phyloP scores from a whole-genome alignment of 2,329 filamentous ascomycete species.

The Venturia nashicola region DNA sequence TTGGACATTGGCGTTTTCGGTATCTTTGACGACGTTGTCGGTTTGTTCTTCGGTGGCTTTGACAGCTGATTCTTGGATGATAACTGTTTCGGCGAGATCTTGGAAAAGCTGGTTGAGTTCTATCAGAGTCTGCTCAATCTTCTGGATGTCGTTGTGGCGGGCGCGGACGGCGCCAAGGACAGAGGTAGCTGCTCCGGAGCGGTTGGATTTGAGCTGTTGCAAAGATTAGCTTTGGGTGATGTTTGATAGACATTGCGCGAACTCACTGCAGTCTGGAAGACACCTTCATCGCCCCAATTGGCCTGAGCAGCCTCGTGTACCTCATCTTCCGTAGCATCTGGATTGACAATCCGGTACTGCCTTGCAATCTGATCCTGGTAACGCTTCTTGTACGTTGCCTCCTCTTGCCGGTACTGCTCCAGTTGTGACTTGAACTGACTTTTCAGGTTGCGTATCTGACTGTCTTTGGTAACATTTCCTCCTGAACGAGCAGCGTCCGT shows the following conservation, averaged over 20 bases:
- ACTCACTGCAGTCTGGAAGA: constrained; percentile 72
- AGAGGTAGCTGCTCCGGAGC: constrained; percentile 57
- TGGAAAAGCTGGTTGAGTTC: constrained; percentile 61
- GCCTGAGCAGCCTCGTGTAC: constrained; percentile 55
- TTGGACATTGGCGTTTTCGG: constrained; percentile 57
- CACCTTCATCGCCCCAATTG: constrained; percentile 66
- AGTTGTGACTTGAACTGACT: constrained; percentile 60
- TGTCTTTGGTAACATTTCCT: constrained; percentile 53
- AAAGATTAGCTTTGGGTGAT: neutral
- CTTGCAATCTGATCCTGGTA: constrained; percentile 69
- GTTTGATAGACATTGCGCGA: neutral
- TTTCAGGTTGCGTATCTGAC: constrained; percentile 58
- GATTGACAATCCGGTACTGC: constrained; percentile 73
- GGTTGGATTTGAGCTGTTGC: constrained; percentile 60
- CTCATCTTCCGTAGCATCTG: constrained; percentile 63
- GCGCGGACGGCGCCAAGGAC: constrained; percentile 69
- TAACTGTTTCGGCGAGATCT: constrained; percentile 61
- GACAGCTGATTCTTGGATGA: constrained; percentile 57
- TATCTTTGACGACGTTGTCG: constrained; percentile 47
- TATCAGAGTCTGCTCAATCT: constrained; percentile 62
- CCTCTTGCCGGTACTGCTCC: constrained; percentile 57
- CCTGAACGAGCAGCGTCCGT: constrained; percentile 54
- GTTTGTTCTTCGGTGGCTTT: constrained; percentile 52
- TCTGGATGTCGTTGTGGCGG: constrained; percentile 71
- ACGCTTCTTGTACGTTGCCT: constrained; percentile 55